Evolutionary conservation across 2,329 filamentous ascomycete species (phyloP), one percentile per base, ranked within the genome.

Genomic region (Rhytidhysteron rufulum): DNA sequence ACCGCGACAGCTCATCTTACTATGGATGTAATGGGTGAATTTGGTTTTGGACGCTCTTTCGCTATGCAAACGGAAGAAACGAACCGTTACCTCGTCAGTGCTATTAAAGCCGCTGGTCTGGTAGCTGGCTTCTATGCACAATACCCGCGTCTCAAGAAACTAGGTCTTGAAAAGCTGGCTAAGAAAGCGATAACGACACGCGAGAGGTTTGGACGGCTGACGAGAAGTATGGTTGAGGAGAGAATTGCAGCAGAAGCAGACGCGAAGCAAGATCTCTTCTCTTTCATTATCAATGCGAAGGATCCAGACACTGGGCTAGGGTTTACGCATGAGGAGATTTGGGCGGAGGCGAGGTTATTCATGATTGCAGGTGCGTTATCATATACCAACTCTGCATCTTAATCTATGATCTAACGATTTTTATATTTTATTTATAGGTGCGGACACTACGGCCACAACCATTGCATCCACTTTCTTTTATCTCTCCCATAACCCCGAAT

Each of bases 341-440:
- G 65, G 48, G 65, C 60, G 25, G 71, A 74, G 44, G 62, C 59
- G 25, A 62, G 68, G 31, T 64, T 68, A 4, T 47, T 73, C 31
- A 72, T 73, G 32, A 64, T 68, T 18, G 70, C 70, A 1, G 70
- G 62, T n/a, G n/a, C n/a, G n/a, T n/a, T n/a, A n/a, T n/a, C n/a
- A n/a, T n/a, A n/a, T n/a, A n/a, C n/a, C n/a, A n/a, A n/a, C n/a
- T n/a, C n/a, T n/a, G n/a, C n/a, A n/a, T n/a, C n/a, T n/a, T n/a
- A 9, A 55, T 53, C 15, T 67, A 69, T 40, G 67, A 65, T 2
- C 63, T 58, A 7, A 59, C 58, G 5, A 59, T 59, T n/a, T n/a
- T n/a, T n/a, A n/a, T n/a, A n/a, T n/a, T n/a, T n/a, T n/a, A n/a
- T n/a, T n/a, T n/a, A n/a, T n/a, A n/a, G n/a, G n/a, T n/a, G n/a